These are phyloP conservation scores for Xylaria polymorpha DNA, from an alignment of 2,329 filamentous ascomycete genomes.

Conservation along the genomic window DNA sequence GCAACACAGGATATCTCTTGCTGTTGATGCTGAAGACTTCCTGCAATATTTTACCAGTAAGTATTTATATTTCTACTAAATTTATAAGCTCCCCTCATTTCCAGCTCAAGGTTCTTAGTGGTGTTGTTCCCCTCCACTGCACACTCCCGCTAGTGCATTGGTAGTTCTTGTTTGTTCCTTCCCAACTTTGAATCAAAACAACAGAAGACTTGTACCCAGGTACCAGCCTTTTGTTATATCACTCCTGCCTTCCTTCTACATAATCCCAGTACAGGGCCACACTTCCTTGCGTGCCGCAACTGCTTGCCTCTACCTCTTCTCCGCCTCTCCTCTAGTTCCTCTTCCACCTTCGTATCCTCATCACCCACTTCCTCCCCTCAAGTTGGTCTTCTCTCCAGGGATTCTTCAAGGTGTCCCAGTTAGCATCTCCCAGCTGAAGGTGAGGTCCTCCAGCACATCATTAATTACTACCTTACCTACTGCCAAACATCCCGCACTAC, in stretches of 20 bases:
- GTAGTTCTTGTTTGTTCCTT: background rate
- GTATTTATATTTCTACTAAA: background rate
- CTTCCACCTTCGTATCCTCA: constrained; percentile 4
- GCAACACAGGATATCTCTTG: background rate
- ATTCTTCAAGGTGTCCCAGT: background rate
- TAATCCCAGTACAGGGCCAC: background rate
- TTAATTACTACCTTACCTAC: too few relatives aligned
- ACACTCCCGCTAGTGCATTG: background rate
- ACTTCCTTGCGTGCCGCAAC: constrained; percentile 9
- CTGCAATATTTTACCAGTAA: background rate
- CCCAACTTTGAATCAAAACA: constrained; percentile 5
- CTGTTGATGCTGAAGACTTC: background rate
- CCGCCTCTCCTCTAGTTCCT: background rate
- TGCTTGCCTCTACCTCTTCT: background rate
- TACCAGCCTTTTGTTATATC: background rate
- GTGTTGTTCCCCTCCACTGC: background rate
- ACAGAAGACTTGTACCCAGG: constrained; percentile 1
- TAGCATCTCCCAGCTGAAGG: background rate
- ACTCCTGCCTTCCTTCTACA: background rate
- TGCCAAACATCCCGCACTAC: background rate
- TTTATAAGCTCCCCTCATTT: background rate
- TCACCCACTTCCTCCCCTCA: background rate
- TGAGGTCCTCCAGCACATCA: constrained; percentile 5
- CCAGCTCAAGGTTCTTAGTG: background rate
- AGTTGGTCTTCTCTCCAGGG: background rate